Evolutionary conservation across 345 rosid species (phyloP).

Genomic region (Anastatica hierochuntica): DNA sequence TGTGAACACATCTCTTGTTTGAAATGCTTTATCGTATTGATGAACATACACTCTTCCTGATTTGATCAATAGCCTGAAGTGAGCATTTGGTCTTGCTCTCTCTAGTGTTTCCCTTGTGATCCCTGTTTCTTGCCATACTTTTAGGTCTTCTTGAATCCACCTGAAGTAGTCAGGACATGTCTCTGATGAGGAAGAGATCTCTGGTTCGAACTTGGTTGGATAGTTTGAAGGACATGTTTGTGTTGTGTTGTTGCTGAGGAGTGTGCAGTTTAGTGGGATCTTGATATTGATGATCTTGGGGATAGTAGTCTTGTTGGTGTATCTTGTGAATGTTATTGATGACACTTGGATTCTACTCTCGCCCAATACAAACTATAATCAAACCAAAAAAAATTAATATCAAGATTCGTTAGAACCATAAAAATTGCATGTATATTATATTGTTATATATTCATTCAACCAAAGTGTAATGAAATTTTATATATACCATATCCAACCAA

Average conservation of each 20-base stretch:
- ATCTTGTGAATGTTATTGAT: background rate
- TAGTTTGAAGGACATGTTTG: conserved; percentile 24
- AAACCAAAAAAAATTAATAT: too few species aligned
- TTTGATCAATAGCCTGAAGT: conserved; percentile 39
- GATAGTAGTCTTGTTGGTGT: background rate
- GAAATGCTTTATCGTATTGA: conserved; percentile 28
- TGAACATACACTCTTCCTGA: conserved; percentile 42
- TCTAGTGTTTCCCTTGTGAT: conserved; percentile 41
- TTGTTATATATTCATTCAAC: too few species aligned
- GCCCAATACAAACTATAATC: too few species aligned
- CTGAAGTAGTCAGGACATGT: conserved; percentile 57
- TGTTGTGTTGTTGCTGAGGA: background rate
- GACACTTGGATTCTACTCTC: too few species aligned
- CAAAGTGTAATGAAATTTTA: too few species aligned
- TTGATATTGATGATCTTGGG: background rate
- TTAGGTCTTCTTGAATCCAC: conserved; percentile 52
- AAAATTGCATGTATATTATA: too few species aligned
- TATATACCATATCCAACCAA: conserved; percentile 18
- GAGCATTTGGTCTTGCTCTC: conserved; percentile 27
- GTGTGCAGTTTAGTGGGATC: background rate
- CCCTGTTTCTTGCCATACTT: conserved; percentile 38
- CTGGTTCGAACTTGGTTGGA: too few species aligned
- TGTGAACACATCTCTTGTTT: conserved; percentile 53
- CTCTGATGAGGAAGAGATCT: background rate
- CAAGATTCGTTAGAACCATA: too few species aligned